phyloP scores from a whole-genome alignment of 495 filamentous ascomycete species.

The Daldinia decipiens region DNA sequence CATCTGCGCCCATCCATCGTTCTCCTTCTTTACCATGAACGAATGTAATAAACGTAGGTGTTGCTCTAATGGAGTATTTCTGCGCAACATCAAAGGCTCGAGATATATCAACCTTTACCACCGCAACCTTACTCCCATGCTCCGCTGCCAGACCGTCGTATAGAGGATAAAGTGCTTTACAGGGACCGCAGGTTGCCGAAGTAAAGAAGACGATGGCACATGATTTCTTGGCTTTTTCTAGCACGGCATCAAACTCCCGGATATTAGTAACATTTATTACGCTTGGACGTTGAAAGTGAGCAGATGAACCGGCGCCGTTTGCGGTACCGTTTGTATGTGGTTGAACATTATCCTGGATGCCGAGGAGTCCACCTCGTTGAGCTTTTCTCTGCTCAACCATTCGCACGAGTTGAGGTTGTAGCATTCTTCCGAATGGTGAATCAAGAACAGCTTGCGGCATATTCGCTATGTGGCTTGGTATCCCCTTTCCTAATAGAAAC shows the following conservation, averaged over 20 bases:
- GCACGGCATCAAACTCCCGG: constrained; percentile 66
- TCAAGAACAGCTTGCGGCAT: constrained; percentile 87
- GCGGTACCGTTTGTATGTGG: constrained; percentile 34
- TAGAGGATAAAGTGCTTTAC: constrained; percentile 82
- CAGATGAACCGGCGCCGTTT: constrained; percentile 42
- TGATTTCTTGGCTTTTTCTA: constrained; percentile 67
- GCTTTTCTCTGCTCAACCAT: constrained; percentile 77
- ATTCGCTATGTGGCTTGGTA: constrained; percentile 87
- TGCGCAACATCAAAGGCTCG: constrained; percentile 70
- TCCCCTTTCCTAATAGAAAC: constrained; percentile 89
- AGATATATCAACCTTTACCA: constrained; percentile 87
- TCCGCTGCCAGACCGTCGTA: constrained; percentile 85
- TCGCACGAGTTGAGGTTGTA: constrained; percentile 81
- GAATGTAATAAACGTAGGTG: constrained; percentile 93
- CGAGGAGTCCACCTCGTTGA: constrained; percentile 59
- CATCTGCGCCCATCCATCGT: constrained; percentile 82
- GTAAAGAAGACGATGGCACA: constrained; percentile 95
- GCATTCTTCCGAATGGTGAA: constrained; percentile 91
- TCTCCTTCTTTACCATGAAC: constrained; percentile 78
- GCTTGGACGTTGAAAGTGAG: constrained; percentile 44
- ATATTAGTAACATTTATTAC: constrained; percentile 56
- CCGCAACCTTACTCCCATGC: constrained; percentile 70
- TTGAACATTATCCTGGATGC: constrained; percentile 54
- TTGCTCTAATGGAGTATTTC: constrained; percentile 76
- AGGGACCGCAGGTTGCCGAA: constrained; percentile 84